These are phyloP conservation scores for Xerocomellus intermedius DNA, from an alignment of 768 basidiomycete genomes.

Conservation along the genomic window DNA sequence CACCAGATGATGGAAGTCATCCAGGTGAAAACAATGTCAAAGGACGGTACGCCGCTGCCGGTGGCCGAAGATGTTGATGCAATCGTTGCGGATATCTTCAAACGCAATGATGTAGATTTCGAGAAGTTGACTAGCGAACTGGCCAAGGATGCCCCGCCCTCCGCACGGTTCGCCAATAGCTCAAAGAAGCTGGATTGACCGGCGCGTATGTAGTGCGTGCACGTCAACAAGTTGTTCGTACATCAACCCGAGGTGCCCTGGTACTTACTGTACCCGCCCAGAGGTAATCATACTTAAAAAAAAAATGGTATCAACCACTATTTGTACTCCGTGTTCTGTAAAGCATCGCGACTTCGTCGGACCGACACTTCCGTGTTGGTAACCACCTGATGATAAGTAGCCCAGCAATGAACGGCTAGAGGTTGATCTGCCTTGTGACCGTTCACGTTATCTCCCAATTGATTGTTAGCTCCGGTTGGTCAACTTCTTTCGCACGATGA, in stretches of 20 bases:
- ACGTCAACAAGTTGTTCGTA: not conserved
- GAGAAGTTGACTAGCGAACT: constrained; percentile 28
- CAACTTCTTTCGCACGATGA: constrained; percentile 11
- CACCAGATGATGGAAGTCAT: constrained; percentile 34
- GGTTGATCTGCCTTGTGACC: constrained; percentile 4
- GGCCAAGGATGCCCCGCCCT: constrained; percentile 14
- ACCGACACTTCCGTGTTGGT: not conserved
- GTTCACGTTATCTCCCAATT: constrained; percentile 4
- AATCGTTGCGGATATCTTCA: constrained; percentile 33
- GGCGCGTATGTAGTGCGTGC: constrained; percentile 4
- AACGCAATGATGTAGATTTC: constrained; percentile 31
- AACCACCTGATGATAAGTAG: too few species aligned
- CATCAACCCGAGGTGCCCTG: not conserved
- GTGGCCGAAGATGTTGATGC: constrained; percentile 32
- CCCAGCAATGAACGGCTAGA: not conserved
- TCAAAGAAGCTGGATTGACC: constrained; percentile 33
- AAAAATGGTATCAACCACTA: not conserved
- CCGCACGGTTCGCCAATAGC: constrained; percentile 21
- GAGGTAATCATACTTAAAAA: not conserved
- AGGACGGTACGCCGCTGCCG: constrained; percentile 20
- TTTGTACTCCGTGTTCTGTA: not conserved
- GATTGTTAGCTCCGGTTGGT: not conserved
- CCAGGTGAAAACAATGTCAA: constrained; percentile 30
- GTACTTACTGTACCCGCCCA: not conserved
- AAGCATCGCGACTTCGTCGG: not conserved